A percentile compares a stretch with the other conserved stretches of the same genome.
phyloP scores from a whole-genome alignment of 352 stramenopile genomes.

The Phytophthora podocarpi region DNA sequence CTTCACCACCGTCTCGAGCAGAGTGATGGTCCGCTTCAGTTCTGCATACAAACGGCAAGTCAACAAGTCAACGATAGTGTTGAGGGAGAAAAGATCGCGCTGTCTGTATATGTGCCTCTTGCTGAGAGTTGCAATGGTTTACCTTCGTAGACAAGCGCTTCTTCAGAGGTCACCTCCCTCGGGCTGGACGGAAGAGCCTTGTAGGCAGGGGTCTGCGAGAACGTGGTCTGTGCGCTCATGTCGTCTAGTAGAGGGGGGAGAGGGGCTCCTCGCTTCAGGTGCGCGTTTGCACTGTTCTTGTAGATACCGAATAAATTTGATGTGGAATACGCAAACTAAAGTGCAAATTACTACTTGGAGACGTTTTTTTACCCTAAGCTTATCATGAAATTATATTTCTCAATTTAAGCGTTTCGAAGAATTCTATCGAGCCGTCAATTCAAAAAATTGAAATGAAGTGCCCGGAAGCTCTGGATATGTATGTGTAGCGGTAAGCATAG shows the following conservation, averaged over 20 bases:
- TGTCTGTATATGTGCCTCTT: background rate
- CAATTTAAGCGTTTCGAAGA: too few relatives aligned
- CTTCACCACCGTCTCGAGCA: slow-evolving; percentile 81
- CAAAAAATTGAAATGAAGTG: too few relatives aligned
- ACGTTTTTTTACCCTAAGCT: too few relatives aligned
- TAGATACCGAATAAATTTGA: too few relatives aligned
- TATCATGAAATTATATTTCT: too few relatives aligned
- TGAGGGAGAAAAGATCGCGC: slow-evolving; percentile 11
- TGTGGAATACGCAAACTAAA: too few relatives aligned
- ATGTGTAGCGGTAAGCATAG: too few relatives aligned
- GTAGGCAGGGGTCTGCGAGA: slow-evolving; percentile 78
- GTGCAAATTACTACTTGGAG: too few relatives aligned
- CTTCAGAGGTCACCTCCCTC: slow-evolving; percentile 62
- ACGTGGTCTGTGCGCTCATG: slow-evolving; percentile 79
- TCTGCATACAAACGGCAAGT: slow-evolving; percentile 45
- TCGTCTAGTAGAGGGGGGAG: background rate
- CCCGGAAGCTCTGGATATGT: too few relatives aligned
- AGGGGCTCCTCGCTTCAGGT: too few relatives aligned
- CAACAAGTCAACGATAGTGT: background rate
- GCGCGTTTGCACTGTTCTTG: too few relatives aligned
- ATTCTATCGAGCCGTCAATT: too few relatives aligned
- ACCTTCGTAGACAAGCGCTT: slow-evolving; percentile 76
- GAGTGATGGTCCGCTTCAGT: slow-evolving; percentile 71
- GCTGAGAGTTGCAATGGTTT: background rate
- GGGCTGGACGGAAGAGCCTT: slow-evolving; percentile 34